Evolutionary conservation across 331 rosid genomes (phyloP).

Genomic region (Rosa hybrid): DNA sequence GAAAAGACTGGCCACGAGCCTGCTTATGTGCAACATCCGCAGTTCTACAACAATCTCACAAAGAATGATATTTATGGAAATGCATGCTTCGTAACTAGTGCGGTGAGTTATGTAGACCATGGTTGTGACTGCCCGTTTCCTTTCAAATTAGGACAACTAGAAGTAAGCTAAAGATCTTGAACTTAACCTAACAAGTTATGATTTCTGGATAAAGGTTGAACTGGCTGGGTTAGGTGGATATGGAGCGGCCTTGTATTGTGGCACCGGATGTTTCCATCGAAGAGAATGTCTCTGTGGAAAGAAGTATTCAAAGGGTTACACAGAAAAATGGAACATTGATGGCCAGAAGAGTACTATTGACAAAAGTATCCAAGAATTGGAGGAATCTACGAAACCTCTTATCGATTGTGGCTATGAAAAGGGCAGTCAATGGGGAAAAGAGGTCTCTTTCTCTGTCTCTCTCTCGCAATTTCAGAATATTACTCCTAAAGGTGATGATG

Average conservation of each 20-base stretch:
- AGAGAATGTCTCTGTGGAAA: constrained; percentile 56
- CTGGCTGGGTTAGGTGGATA: constrained; percentile 47
- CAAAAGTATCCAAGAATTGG: constrained; percentile 44
- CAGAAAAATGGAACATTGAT: constrained; percentile 9
- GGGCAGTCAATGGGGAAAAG: constrained; percentile 68
- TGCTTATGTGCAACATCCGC: constrained; percentile 65
- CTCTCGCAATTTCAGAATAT: not conserved
- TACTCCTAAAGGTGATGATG: not conserved
- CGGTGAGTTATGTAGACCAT: constrained; percentile 26
- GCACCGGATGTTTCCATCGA: constrained; percentile 74
- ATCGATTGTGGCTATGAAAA: constrained; percentile 51
- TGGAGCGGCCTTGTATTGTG: constrained; percentile 61
- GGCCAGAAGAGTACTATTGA: constrained; percentile 17
- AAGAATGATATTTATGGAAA: constrained; percentile 48
- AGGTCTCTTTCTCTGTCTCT: constrained; percentile 30
- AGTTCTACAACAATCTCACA: constrained; percentile 39
- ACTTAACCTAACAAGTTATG: not conserved
- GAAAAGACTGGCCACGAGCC: constrained; percentile 47
- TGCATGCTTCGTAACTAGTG: not conserved
- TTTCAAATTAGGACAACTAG: not conserved
- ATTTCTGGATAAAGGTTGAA: constrained; percentile 41
- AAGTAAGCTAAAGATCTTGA: not conserved
- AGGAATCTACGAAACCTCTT: constrained; percentile 50
- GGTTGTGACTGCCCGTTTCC: not conserved
- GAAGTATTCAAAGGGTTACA: constrained; percentile 31